Evolutionary conservation across 2,329 filamentous ascomycete species (phyloP).

Genomic region (Pestalotiopsis sp.): DNA sequence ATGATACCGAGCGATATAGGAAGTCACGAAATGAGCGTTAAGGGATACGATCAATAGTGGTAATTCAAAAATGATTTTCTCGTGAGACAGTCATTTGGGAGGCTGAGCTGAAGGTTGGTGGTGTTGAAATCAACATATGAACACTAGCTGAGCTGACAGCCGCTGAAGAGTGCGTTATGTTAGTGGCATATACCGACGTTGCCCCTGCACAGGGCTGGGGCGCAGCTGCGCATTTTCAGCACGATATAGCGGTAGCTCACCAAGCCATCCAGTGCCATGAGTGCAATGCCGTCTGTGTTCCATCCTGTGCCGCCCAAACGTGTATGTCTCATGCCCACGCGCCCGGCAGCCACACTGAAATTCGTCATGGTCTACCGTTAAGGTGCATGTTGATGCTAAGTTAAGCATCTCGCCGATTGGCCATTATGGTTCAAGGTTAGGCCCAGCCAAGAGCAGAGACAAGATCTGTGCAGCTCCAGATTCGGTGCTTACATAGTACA

Average conservation of each 20-base stretch:
- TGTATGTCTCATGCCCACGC: not conserved
- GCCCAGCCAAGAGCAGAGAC: not conserved
- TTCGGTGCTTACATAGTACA: slow-evolving; percentile 3
- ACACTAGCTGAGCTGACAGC: not conserved
- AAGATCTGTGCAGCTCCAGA: not conserved
- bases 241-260: not conserved
- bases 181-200: not conserved
- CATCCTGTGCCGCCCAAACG: not conserved
- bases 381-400: not conserved
- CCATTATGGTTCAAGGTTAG: not conserved
- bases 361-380: not conserved
- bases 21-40: not conserved
- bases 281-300: not conserved
- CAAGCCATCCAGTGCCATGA: not conserved
- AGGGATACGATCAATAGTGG: not conserved
- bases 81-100: not conserved
- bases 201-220: not conserved
- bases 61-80: not conserved
- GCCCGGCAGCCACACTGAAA: not conserved
- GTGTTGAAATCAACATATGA: not conserved
- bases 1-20: not conserved
- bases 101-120: not conserved
- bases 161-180: not conserved
- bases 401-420: not conserved
- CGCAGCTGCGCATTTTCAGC: not conserved